A percentile compares a stretch with the other conserved stretches of the same genome.
Conservation (phyloP, 768 basidiomycete genomes). For the Thelephora ganbajun region DNA sequence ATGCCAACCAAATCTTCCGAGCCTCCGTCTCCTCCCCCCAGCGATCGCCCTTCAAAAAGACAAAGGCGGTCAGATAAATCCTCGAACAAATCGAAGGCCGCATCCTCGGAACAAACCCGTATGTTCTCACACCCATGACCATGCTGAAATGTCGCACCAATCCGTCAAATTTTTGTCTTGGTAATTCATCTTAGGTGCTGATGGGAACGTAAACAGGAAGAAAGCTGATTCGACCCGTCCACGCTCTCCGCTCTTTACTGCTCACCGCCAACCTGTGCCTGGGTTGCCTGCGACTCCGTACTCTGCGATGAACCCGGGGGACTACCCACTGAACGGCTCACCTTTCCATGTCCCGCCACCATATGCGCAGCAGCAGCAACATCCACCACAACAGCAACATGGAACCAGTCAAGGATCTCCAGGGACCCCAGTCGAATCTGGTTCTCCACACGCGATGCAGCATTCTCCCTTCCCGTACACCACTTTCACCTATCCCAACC, state of each 20-base stretch:
- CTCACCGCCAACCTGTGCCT: slow-evolving; percentile 40
- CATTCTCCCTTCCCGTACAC: slow-evolving; percentile 32
- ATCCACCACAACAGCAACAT: slow-evolving; percentile 16
- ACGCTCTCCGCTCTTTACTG: slow-evolving; percentile 24
- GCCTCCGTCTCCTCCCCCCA: background rate
- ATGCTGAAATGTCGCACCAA: background rate
- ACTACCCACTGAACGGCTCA: slow-evolving; percentile 45
- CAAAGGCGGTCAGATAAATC: background rate
- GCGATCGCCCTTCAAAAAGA: background rate
- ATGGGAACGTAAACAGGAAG: slow-evolving; percentile 18
- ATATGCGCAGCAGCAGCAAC: slow-evolving; percentile 11
- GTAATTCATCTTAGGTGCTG: background rate
- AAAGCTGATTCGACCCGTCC: slow-evolving; percentile 8
- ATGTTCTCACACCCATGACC: background rate
- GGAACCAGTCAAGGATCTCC: slow-evolving; percentile 25
- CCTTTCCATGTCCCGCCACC: slow-evolving; percentile 21
- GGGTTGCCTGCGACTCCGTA: slow-evolving; percentile 26
- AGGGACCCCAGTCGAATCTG: slow-evolving; percentile 25
- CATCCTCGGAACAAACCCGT: background rate
- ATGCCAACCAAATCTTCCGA: background rate
- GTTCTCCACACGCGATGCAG: slow-evolving; percentile 36
- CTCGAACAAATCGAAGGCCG: background rate
- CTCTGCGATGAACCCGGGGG: slow-evolving; percentile 49
- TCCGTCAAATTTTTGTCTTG: background rate
- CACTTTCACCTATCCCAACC: slow-evolving; percentile 18